These are phyloP conservation scores for Claviceps citrina DNA, from an alignment of 2,329 filamentous ascomycete genomes.

Conservation along the genomic window DNA sequence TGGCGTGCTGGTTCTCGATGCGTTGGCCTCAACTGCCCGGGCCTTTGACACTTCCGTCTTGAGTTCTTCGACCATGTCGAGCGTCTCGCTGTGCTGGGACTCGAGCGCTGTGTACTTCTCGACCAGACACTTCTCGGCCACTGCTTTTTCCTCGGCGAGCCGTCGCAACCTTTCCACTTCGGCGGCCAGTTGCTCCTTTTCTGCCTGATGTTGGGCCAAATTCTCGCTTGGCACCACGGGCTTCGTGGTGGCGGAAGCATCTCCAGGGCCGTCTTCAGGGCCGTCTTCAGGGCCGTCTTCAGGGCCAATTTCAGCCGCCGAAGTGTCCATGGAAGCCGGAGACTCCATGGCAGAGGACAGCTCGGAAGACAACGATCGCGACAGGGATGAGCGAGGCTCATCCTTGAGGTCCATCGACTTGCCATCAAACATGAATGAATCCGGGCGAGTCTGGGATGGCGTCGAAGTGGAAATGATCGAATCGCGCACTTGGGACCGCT, in stretches of 20 bases:
- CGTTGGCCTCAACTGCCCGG: constrained; percentile 43
- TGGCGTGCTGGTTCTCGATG: constrained; percentile 51
- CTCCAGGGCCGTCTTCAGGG: constrained; percentile 25
- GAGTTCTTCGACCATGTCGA: constrained; percentile 79
- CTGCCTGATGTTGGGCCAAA: constrained; percentile 19
- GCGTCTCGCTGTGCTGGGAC: constrained; percentile 61
- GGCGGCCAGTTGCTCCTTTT: constrained; percentile 32
- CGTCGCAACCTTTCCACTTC: constrained; percentile 59
- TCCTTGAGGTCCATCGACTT: constrained; percentile 57
- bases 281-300: constrained; percentile 26
- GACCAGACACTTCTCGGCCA: constrained; percentile 55
- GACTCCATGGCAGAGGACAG: constrained; percentile 76
- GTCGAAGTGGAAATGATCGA: constrained; percentile 34
- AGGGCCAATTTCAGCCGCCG: constrained; percentile 35
- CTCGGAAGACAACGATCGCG: constrained; percentile 86
- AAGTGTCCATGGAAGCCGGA: constrained; percentile 47
- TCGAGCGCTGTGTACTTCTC: constrained; percentile 74
- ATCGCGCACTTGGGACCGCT: constrained; percentile 31
- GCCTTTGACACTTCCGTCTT: constrained; percentile 74
- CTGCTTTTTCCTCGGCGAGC: constrained; percentile 62
- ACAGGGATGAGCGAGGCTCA: constrained; percentile 48
- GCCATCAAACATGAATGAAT: constrained; percentile 72
- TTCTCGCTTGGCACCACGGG: constrained; percentile 23
- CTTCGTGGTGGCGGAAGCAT: constrained; percentile 31
- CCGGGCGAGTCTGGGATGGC: constrained; percentile 41